Evolutionary conservation across 202 grass and related monocot species (phyloP), one percentile per base, ranked within the genome.

Genomic region (Eragrostis tef): DNA sequence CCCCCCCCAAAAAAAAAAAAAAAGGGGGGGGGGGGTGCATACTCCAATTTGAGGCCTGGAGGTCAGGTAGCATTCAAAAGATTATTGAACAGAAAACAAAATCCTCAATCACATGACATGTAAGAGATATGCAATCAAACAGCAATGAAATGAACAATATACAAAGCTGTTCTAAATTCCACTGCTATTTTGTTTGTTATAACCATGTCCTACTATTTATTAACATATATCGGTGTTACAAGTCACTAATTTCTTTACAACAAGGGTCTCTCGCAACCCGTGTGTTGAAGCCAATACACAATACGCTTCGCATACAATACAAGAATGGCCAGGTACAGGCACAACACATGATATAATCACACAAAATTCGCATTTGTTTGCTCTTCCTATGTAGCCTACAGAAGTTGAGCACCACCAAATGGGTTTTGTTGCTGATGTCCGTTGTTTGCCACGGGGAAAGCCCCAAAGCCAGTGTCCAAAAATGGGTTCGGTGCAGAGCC

Each of bases 401-500:
- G 84, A 65, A 88, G 87, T 53, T 88, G 87, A 8, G 84, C 63
- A 7, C 80, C 73, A 11, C 94, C 94, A 19, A 94, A 98, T 75
- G 94, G 92, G 83, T 93, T 94, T 65, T 71, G 78, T 75, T 90
- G 86, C 29, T 90, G 88, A 65, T 91, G 79, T 8, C 65, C 53
- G 4, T 87, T 92, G 74, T 86, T 86, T 42, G 78, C 88, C 29
- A 71, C 79, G 11, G 94, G 94, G 83, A 98, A 91, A 53, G 88
- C 39, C 39, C 90, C 88, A 24, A 98, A 94, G 20, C 88, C 92
- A 43, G 49, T 26, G 84, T 94, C 92, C n/a, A 92, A 60, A 59
- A 98, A 98, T 1, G 94, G 94, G 67, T 98, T 98, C 62, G 85
- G 57, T 31, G 88, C 86, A 31, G 84, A 69, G 24, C 17, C 68